These are phyloP conservation scores for Adansonia digitata DNA, from an alignment of 345 rosid species.

Conservation along the genomic window DNA sequence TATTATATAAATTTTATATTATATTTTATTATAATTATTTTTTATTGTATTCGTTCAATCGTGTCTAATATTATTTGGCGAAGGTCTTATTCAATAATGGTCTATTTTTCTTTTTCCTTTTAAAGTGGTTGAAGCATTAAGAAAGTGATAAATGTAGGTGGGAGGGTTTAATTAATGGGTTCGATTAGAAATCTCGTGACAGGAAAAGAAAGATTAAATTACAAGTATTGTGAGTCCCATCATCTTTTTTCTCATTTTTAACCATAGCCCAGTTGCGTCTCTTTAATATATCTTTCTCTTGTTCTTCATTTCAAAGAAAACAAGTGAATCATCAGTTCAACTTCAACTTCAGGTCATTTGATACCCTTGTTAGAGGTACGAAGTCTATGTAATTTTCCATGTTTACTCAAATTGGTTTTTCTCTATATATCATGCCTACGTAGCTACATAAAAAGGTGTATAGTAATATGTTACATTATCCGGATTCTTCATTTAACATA, in stretches of 20 bases:
- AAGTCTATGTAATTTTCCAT: not conserved
- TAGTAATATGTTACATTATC: not conserved
- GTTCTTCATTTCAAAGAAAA: not conserved
- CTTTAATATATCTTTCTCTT: not conserved
- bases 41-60: too few relatives aligned
- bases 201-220: not conserved
- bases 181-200: constrained; percentile 30
- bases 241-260: constrained; percentile 1
- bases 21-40: too few relatives aligned
- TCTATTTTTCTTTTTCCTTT: not conserved
- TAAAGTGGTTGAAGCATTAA: constrained; percentile 37
- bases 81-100: constrained; percentile 4
- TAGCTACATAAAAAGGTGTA: not conserved
- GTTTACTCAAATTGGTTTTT: not conserved
- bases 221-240: not conserved
- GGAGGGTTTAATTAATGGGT: constrained; percentile 27
- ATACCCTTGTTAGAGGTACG: not conserved
- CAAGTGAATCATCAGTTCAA: not conserved
- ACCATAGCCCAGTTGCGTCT: not conserved
- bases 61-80: too few relatives aligned
- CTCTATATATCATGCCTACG: not conserved
- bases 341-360: not conserved
- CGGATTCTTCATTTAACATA: too few relatives aligned
- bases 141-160: constrained; percentile 27
- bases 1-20: too few relatives aligned